Evolutionary conservation across 441 rosid genomes (phyloP), one percentile per base, ranked within the genome.

Genomic region (Kokia cookei): DNA sequence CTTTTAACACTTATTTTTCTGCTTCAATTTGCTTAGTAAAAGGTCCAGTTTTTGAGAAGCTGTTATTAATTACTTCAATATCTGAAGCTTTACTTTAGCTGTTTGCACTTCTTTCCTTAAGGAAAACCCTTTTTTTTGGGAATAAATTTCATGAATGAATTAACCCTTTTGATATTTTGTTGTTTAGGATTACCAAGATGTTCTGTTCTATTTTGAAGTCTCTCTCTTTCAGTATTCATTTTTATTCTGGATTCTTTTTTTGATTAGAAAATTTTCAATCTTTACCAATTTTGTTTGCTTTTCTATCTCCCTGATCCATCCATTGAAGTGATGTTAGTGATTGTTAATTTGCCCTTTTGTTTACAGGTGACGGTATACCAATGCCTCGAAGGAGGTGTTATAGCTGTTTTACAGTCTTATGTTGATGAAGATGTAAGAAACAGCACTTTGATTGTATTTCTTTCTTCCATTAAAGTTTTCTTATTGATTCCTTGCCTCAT

Each of bases 371-470:
- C 96, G 43, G 83, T 95, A 60, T 93, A 95, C 84, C 97, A 93
- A 72, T 92, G 98, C 78, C 94, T 93, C 73, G 97, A 89, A 81
- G 93, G 90, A 37, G 98, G 99, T 50, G 92, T 86, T 67, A 87
- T 95, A 76, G 89, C 95, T 7, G 91, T 86, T 59, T 64, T 93
- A 83, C 97, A 93, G 79, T 88, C 98, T 47, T 95, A 85, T 78
- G 84, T 87, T 75, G 99, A 95, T 61, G 99, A 95, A 80, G 98
- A 95, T 86, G 99, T 95, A 84, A 88, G 91, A 69, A 77, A 75
- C 57, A 57, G 64, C 57, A 12, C 65, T 37, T 10, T 29, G 26
- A 2, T 65, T 63, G 11, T 4, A n/a, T 65, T 40, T 40, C n/a
- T 8, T 19, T 37, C 57, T 14, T 22, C 26, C 14, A 40, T 24